Evolutionary conservation across 2,329 filamentous ascomycete species (phyloP).

Genomic region (Fusarium keratoplasticum): DNA sequence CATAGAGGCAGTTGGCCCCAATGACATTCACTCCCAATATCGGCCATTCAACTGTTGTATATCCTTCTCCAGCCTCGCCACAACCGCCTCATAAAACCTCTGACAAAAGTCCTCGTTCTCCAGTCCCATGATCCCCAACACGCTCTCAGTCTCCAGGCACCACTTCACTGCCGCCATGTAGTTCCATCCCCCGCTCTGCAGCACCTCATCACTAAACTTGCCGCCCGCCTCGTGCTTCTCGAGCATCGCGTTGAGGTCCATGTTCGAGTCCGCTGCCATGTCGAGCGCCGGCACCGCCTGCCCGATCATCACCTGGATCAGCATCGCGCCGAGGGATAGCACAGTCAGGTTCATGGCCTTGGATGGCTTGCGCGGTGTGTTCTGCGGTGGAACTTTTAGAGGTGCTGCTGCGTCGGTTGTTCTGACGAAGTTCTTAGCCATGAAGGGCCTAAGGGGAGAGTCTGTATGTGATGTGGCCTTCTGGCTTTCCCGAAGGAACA

Average conservation of each 20-base stretch:
- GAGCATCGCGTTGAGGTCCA: not conserved
- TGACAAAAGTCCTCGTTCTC: not conserved
- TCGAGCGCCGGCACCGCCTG: not conserved
- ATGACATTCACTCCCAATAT: not conserved
- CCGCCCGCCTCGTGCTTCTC: not conserved
- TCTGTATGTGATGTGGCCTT: not conserved
- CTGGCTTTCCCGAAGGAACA: not conserved
- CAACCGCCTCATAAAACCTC: not conserved
- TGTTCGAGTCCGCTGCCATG: not conserved
- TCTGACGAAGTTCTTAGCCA: not conserved
- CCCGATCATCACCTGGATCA: not conserved
- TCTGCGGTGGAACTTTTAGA: not conserved
- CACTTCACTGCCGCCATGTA: not conserved
- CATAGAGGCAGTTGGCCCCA: not conserved
- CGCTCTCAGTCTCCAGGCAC: not conserved
- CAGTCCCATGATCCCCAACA: not conserved
- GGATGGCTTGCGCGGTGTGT: not conserved
- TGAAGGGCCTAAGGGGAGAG: not conserved
- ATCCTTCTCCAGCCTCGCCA: not conserved
- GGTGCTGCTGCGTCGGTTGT: not conserved
- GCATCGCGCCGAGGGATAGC: not conserved
- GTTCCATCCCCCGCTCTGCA: not conserved
- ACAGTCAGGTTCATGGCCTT: not conserved
- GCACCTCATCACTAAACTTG: not conserved
- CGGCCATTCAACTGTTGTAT: not conserved